Evolutionary conservation across 2,329 filamentous ascomycete species (phyloP), one percentile per base, ranked within the genome.

Genomic region (Diaporthe velutina): DNA sequence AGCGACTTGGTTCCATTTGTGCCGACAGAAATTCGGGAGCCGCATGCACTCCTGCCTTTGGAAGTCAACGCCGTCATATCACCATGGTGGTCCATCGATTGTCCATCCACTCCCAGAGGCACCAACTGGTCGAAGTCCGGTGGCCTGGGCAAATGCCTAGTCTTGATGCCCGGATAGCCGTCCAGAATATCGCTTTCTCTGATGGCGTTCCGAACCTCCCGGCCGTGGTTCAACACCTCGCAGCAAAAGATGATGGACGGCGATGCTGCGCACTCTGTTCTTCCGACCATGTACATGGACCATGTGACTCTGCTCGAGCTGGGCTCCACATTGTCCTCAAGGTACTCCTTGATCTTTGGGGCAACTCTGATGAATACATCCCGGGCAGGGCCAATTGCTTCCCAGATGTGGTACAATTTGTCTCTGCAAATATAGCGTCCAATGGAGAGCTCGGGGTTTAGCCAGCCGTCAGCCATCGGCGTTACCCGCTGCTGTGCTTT

Each of bases 241-340:
- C 67, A 54, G 33, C 66, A 74, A n/a, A 74, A 71, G 5, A 74
- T 66, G 5, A 74, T 74, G 12, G 67, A 64, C 7, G 73, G 66
- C 2, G 33, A 48, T 33, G 73, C 45, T 3, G 22, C 25, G 7
- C 35, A 19, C 4, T 9, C 5, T 12, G 38, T 50, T 12, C 28
- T 48, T 0, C 67, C 66, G 6, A 71, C 25, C 73, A 71, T 71
- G 7, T 74, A 74, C 22, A 74, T 38, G 13, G 67, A 74, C 73
- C 66, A 74, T 8, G 66, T 52, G 0, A 71, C 68, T 30, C 55
- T 64, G 25, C 73, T 55, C 4, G 66, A 55, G 6, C 71, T 71
- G 0, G 73, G 73, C 15, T 74, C 67, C 3, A 66, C 25, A 4
- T 48, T 13, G 0, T 15, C n/a, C 25, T 74, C 57, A 1, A 71